Evolutionary conservation across 164 flowering plant genomes (phyloP), one percentile per base, ranked within the genome.

Genomic region (Echeveria elegans): DNA sequence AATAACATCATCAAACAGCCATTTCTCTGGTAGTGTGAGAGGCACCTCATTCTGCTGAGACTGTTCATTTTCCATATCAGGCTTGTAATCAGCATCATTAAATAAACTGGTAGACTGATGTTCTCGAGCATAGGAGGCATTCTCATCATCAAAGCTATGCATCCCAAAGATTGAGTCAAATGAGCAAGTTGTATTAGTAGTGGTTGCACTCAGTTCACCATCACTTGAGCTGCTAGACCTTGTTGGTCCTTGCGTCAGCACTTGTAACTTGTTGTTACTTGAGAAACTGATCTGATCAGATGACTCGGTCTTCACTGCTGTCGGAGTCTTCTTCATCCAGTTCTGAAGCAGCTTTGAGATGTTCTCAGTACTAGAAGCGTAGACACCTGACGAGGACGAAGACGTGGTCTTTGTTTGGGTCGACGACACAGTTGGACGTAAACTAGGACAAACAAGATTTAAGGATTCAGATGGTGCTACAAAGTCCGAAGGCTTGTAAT

Each of bases 291-390:
- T 30, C 18, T 61, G 64, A 29, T 36, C 64, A 30, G 38, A 61
- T 15, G 64, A 61, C 64, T 31, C 38, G 26, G 56, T n/a, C 56
- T 50, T 50, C 8, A 23, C 56, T 18, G 56, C 56, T 50, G 56
- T 8, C 15, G 40, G 64, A 24, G 64, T 31, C n/a, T 36, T 36
- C n/a, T 62, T 62, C 64, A 62, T 62, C 38, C 36, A 62, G 23
- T 62, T 77, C 32, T 76, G 77, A 9, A 90, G 89, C 77, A 90
- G 74, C n/a, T 80, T 71, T 1, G 97, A 83, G 4, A 90, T 86
- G 75, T 86, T 90, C 24, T 86, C 95, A 1, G 95, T 73, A 71
- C 88, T 88, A 4, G 85, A 86, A 1, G 88, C 97, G 38, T 90
- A 88, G 0, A 82, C 18, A 62, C 40, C 64, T n/a, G 64, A 62